Percentiles rank a stretch among this genome's conserved stretches.
These are phyloP conservation scores for Haberlea rhodopensis DNA, from an alignment of 257 asterid species.

Conservation along the genomic window DNA sequence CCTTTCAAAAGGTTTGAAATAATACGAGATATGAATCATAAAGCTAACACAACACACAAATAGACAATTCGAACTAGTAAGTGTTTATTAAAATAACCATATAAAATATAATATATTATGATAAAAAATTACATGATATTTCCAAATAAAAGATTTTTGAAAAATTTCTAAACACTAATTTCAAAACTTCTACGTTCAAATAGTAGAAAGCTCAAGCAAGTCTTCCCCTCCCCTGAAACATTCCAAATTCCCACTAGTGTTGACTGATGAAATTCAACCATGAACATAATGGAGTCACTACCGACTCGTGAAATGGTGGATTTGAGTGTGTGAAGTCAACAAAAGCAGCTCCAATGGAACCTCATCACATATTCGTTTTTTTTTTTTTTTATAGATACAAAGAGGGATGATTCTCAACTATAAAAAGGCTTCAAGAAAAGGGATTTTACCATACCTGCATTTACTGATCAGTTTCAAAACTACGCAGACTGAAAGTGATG, in stretches of 20 bases:
- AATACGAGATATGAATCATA: too few relatives aligned
- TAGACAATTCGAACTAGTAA: too few relatives aligned
- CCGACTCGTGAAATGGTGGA: not conserved
- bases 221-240: not conserved
- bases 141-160: too few relatives aligned
- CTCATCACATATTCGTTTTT: not conserved
- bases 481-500: not conserved
- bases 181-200: too few relatives aligned
- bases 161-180: too few relatives aligned
- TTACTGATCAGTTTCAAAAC: not conserved
- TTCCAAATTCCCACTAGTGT: not conserved
- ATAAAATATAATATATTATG: too few relatives aligned
- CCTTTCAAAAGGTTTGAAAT: too few relatives aligned
- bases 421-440: not conserved
- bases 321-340: not conserved
- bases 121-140: too few relatives aligned
- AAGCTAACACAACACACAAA: too few relatives aligned
- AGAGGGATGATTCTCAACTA: not conserved
- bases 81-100: too few relatives aligned
- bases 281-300: not conserved
- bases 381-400: too few relatives aligned
- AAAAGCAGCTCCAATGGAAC: not conserved
- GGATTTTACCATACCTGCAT: not conserved
- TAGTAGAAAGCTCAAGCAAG: not conserved
- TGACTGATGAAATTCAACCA: too few relatives aligned